Base-by-base conservation (phyloP, 228 moss, liverwort and hornwort genomes). In the Sphagnum magellanicum region DNA sequence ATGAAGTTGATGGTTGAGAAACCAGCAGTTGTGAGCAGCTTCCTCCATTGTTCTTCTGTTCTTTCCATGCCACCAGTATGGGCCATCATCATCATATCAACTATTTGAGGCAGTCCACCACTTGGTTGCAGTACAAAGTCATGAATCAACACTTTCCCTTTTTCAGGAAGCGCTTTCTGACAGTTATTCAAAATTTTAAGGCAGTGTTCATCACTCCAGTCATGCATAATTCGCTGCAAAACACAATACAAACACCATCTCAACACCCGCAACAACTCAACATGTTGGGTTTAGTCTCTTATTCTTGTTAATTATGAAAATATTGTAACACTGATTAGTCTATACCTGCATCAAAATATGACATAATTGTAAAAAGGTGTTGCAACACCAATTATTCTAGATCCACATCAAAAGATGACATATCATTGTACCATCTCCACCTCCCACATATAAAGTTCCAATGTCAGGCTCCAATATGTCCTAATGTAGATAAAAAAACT, bases 151-250 rank as follows among this genome's bases (percentile, higher is more conserved):
- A 93, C 74, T 73, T 82, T 88, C 53, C 93, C 90, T 5, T 67
- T 8, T 0, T 58, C 79, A 0, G 87, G 85, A 32, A 83, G 51
- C 0, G 83, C 74, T n/a, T 71, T 67, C 63, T 74, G 49, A 48
- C 93, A 93, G 5, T 81, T 89, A 51, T 55, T 78, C 77, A 91
- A 67, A 61, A 93, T 80, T 62, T 77, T 64, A 50, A 87, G 10
- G 71, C 83, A 79, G 47, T 64, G 76, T 63, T 87, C 82, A 49
- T 91, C 89, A 6, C 72, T 57, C 93, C 91, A 93, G 59, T 89
- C 87, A 10, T 93, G 89, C 73, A 91, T 50, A 16, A 89, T 89
- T 64, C 77, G 74, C 89, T 89, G 80, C 32, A 68, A 72, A 64
- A 9, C 16, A 69, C 2, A 7, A 60, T 64, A 32, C 32, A 32